Percentiles rank a stretch among this genome's conserved stretches.
Conservation (phyloP, 192 early-diverging fungal species). For the Coemansia sp. region DNA sequence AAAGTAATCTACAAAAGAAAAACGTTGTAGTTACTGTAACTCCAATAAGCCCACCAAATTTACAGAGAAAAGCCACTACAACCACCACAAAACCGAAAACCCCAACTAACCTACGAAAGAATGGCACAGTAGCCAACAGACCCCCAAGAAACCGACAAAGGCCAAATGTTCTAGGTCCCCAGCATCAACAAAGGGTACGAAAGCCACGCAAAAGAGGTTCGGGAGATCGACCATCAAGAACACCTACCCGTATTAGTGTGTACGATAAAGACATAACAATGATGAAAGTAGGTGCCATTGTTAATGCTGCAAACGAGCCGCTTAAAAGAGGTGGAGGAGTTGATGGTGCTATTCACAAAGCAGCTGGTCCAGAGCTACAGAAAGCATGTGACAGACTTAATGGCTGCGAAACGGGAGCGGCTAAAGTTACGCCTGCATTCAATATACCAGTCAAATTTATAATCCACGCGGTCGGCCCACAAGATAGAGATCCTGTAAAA, state of each 20-base stretch:
- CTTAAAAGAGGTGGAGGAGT: constrained; percentile 92
- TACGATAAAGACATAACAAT: constrained; percentile 79
- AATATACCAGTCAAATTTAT: constrained; percentile 71
- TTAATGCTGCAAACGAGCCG: constrained; percentile 86
- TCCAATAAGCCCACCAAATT: too few relatives aligned
- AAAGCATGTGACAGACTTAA: constrained; percentile 68
- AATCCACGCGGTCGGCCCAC: constrained; percentile 84
- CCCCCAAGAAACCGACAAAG: too few relatives aligned
- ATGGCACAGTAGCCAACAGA: too few relatives aligned
- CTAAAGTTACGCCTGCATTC: constrained; percentile 64
- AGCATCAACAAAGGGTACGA: too few relatives aligned
- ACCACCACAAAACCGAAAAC: too few relatives aligned
- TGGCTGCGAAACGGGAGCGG: constrained; percentile 77
- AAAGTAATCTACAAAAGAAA: too few relatives aligned
- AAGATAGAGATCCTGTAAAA: constrained; percentile 58
- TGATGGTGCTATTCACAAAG: constrained; percentile 91
- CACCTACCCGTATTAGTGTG: constrained; percentile 16
- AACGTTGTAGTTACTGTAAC: too few relatives aligned
- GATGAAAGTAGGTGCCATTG: constrained; percentile 79
- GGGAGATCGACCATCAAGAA: too few relatives aligned
- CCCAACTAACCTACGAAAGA: too few relatives aligned
- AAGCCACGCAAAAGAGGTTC: too few relatives aligned
- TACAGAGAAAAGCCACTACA: too few relatives aligned
- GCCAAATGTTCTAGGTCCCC: too few relatives aligned
- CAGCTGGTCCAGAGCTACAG: constrained; percentile 73